phyloP scores from a whole-genome alignment of 768 basidiomycete species.

The Tephrocybe rancida region DNA sequence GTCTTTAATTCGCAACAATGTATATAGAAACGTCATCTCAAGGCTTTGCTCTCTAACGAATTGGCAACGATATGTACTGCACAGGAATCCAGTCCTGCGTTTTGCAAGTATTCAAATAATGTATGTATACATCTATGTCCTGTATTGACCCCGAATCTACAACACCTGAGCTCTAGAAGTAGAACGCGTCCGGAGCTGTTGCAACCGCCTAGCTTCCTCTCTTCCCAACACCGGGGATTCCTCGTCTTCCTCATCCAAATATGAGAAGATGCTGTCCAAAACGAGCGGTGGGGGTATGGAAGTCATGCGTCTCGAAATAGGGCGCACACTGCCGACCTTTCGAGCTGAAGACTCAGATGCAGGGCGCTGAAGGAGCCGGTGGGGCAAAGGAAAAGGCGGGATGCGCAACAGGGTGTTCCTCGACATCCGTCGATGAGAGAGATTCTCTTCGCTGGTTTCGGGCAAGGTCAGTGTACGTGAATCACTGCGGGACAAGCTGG shows the following conservation, averaged over 20 bases:
- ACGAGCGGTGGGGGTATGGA: constrained; percentile 9
- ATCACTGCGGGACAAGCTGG: neutral
- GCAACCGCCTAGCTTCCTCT: neutral
- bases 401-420: constrained; percentile 11
- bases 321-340: neutral
- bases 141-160: no score
- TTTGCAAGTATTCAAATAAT: no score
- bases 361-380: constrained; percentile 7
- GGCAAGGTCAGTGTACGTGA: neutral
- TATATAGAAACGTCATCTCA: neutral
- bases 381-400: constrained; percentile 10
- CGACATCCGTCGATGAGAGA: neutral
- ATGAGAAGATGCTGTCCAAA: neutral
- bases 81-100: no score
- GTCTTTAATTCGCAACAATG: neutral
- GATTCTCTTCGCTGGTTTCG: neutral
- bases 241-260: neutral
- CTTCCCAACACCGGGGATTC: constrained; percentile 3
- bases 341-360: neutral
- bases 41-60: no score
- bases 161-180: no score
- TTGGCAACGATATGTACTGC: no score
- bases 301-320: neutral
- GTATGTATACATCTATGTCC: no score
- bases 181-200: neutral